phyloP scores from a whole-genome alignment of 768 basidiomycete genomes.

The Postia placenta region DNA sequence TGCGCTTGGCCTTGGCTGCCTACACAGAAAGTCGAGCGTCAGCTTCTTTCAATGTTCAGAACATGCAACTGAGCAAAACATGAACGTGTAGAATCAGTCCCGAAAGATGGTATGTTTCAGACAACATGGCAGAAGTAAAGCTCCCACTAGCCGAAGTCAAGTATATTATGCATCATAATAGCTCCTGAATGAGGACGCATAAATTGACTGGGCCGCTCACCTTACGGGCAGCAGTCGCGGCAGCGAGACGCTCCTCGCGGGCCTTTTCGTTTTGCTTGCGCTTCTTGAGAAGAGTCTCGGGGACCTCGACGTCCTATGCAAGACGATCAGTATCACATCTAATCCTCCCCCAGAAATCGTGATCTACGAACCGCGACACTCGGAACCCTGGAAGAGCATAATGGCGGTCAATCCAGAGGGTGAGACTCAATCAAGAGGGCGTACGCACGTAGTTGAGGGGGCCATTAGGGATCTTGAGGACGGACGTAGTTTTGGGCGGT shows the following conservation, averaged over 20 bases:
- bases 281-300: constrained; percentile 99
- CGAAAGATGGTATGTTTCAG: constrained; percentile 93
- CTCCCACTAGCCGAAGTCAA: constrained; percentile 72
- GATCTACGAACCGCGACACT: constrained; percentile 38
- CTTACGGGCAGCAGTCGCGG: constrained; percentile 83
- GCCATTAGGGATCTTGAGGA: constrained; percentile 41
- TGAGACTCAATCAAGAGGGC: constrained; percentile 1
- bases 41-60: not conserved
- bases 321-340: constrained; percentile 3
- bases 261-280: constrained; percentile 97
- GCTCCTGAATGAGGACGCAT: constrained; percentile 2
- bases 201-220: constrained; percentile 38
- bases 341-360: no score
- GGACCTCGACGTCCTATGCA: constrained; percentile 84
- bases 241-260: constrained; percentile 85
- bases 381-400: constrained; percentile 32
- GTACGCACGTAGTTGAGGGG: constrained; percentile 47
- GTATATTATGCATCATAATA: constrained; percentile 78
- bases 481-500: constrained; percentile 20
- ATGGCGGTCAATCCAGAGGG: not conserved
- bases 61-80: constrained; percentile 14
- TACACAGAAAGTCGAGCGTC: constrained; percentile 27
- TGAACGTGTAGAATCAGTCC: constrained; percentile 52
- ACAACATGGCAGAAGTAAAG: constrained; percentile 55
- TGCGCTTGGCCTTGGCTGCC: constrained; percentile 89